Conservation (phyloP, 208 protist species). For the Wallacemonas sp. region DNA sequence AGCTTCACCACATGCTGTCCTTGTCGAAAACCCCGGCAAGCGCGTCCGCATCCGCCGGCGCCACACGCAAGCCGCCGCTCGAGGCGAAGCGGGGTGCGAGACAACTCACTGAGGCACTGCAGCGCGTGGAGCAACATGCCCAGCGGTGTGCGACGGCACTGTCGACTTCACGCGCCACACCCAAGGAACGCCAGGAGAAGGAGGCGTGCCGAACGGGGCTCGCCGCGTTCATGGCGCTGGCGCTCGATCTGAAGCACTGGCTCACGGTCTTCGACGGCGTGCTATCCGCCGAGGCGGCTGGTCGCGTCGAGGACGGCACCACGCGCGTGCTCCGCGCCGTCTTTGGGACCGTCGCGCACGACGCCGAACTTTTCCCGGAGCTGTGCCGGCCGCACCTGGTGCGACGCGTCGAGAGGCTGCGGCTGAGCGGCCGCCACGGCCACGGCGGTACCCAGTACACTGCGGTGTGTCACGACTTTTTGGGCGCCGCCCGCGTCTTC, state of each 20-base stretch:
- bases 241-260: slow-evolving; percentile 3
- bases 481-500: slow-evolving; percentile 1
- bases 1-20: too few species aligned
- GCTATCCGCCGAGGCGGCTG: neutral
- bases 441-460: slow-evolving; percentile 10
- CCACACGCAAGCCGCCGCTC: too few species aligned
- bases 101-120: too few species aligned
- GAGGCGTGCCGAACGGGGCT: neutral
- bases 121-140: neutral
- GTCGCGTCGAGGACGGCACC: neutral
- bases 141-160: neutral
- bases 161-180: neutral
- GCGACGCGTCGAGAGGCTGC: slow-evolving; percentile 9
- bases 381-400: slow-evolving; percentile 15
- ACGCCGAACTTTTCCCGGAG: slow-evolving; percentile 17
- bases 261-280: neutral
- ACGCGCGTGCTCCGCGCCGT: neutral
- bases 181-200: neutral
- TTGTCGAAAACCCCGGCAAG: too few species aligned
- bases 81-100: too few species aligned
- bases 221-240: neutral
- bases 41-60: too few species aligned
- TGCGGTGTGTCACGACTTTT: slow-evolving; percentile 5
- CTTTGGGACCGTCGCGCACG: slow-evolving; percentile 9
- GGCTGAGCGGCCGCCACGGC: neutral